A percentile compares a stretch with the other conserved stretches of the same genome.
phyloP scores from a whole-genome alignment of 1,284 basidiomycete genomes.

The Ustilago trichophora region DNA sequence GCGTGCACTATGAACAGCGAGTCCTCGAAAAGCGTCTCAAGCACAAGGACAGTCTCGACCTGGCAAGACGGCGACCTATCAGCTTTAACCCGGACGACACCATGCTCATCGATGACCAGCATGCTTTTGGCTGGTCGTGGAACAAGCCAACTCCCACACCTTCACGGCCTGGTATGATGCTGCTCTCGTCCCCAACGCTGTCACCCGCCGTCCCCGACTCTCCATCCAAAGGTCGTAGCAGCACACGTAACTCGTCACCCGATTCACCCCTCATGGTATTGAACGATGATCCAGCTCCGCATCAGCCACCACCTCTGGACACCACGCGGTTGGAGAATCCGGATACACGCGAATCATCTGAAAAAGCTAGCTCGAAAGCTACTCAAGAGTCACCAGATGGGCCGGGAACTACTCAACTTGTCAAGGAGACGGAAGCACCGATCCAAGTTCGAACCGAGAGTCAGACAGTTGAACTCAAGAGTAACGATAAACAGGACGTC shows the following conservation, averaged over 20 bases:
- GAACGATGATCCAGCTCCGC: neutral
- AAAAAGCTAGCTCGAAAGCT: no score
- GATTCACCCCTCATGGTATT: neutral
- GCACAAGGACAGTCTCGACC: constrained; percentile 49
- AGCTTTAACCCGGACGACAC: constrained; percentile 48
- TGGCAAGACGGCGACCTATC: constrained; percentile 38
- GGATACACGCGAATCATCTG: no score
- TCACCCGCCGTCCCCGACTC: constrained; percentile 4
- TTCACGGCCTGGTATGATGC: neutral
- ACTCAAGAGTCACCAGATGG: no score
- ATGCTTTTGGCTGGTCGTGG: constrained; percentile 20
- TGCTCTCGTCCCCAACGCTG: constrained; percentile 1
- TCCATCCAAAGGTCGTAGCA: constrained; percentile 8
- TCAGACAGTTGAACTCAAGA: neutral
- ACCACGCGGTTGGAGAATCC: no score
- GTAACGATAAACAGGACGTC: neutral
- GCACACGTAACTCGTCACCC: constrained; percentile 8
- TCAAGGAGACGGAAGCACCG: neutral
- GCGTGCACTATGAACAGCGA: constrained; percentile 43
- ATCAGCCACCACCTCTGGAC: neutral
- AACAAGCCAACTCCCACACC: constrained; percentile 21
- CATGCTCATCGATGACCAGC: constrained; percentile 36
- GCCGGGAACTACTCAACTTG: no score
- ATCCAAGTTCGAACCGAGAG: neutral
- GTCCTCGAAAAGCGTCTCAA: constrained; percentile 41